Conservation (phyloP, 495 filamentous ascomycete genomes). For the Aspergillus leporis region DNA sequence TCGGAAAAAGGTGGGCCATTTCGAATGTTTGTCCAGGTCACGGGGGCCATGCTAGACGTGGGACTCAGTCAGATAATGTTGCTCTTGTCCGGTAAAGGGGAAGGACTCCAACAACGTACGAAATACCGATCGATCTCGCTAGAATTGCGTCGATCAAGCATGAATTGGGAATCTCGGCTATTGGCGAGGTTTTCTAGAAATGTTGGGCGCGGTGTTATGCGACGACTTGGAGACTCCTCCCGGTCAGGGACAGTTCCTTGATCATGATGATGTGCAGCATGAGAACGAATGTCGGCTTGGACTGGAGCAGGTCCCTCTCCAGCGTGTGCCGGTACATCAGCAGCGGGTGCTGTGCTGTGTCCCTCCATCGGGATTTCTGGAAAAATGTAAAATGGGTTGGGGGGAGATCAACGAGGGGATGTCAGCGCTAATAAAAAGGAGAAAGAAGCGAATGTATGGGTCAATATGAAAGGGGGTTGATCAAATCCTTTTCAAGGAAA, state of each 20-base stretch:
- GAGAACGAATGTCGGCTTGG: constrained; percentile 22
- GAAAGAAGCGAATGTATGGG: neutral
- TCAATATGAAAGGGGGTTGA: neutral
- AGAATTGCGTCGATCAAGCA: constrained; percentile 31
- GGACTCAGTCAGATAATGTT: constrained; percentile 15
- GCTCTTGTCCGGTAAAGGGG: neutral
- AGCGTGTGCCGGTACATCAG: constrained; percentile 22
- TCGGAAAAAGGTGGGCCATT: constrained; percentile 77
- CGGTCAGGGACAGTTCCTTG: constrained; percentile 20
- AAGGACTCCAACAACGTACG: constrained; percentile 29
- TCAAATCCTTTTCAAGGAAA: neutral
- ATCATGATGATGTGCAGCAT: constrained; percentile 25
- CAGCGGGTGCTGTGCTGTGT: constrained; percentile 11
- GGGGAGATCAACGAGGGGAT: neutral
- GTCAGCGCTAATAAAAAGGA: neutral
- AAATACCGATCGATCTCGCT: constrained; percentile 49
- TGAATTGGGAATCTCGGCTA: constrained; percentile 41
- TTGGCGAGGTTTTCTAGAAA: constrained; percentile 39
- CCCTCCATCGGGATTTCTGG: constrained; percentile 14
- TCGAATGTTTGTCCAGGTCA: constrained; percentile 73
- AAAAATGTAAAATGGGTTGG: neutral
- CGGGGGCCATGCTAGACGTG: constrained; percentile 54
- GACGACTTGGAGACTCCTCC: constrained; percentile 24
- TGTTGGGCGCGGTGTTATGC: constrained; percentile 38
- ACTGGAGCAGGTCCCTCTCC: constrained; percentile 30